Base-by-base conservation (phyloP, 805 yeast species). In the Komagataella populi region DNA sequence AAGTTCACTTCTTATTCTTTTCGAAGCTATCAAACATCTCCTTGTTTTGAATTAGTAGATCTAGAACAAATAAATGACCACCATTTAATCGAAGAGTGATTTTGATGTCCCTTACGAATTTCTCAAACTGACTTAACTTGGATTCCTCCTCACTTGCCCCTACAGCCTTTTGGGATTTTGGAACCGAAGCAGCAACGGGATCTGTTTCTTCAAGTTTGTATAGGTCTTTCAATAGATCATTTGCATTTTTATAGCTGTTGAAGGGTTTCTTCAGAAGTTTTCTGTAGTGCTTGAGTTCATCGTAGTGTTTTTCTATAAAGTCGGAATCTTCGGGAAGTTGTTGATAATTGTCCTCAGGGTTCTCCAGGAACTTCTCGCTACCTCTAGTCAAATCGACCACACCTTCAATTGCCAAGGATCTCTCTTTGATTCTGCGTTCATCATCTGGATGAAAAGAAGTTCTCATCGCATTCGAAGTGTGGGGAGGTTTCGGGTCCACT, bases 21-120 rank as follows among this genome's bases (percentile, higher is more conserved):
- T 74, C 77, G 53, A 74, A 68, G 20, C 59, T 59, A 48, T 76
- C 77, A 57, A 77, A 77, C 8, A 69, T 67, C 52, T 63, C 59
- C 51, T 76, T 77, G 54, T 76, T 77, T 49, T 76, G 73, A 18
- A 78, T 59, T 46, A 82, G 59, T 1, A 82, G 68, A 57, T 83
- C 88, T 57, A 83, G 70, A 10, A 78, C 70, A 50, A 75, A 76
- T 2, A 82, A 69, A 56, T 79, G 75, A 1, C 82, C 83, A 16
- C 84, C 83, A 57, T 83, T 82, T 39, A 77, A 56, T 16, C 65
- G 62, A 46, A 76, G 61, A 39, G 81, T 67, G 52, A 70, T 58
- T 56, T 69, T 68, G 48, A 76, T 66, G 47, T 71, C 74, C 36
- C 63, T 63, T 6, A 72, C 60, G 52, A 76, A 70, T 48, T 68